Evolutionary conservation across 2,329 filamentous ascomycete genomes (phyloP), one percentile per base, ranked within the genome.

Genomic region (Exophiala dermatitidis): DNA sequence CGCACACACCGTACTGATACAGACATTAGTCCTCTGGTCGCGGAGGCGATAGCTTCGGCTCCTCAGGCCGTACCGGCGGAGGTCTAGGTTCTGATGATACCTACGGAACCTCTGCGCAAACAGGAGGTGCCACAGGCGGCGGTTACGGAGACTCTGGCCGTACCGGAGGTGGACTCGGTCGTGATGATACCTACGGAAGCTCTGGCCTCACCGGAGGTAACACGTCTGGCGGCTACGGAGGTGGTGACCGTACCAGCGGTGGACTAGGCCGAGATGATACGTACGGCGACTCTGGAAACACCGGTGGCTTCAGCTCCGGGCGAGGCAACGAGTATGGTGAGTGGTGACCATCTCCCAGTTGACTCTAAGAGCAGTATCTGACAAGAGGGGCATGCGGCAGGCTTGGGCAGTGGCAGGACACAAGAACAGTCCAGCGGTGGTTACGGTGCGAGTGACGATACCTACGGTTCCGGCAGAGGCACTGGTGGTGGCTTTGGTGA

Each of bases 1-100:
- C 12, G 19, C 38, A 26, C 19, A 41, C 38, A 5, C 38, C 3
- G 28, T 28, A 38, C 29, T n/a, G 19, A 19, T 19, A 19, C 19
- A 19, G 19, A 19, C 19, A 19, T 9, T 41, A 41, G 38, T 41
- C 38, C 5, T 41, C 38, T 28, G 46, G 52, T 10, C 42, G 32
- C 8, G 54, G 46, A 36, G 50, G 50, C 38, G 42, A 46, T 33
- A 41, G 41, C 46, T 47, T 41, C 34, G 51, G 34, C 44, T 53
- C 19, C 19, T 19, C 50, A 8, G 51, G 46, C 32, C 46, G 51
- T 28, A 59, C 56, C n/a, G 48, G 56, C n/a, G 58, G 58, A 26
- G 58, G 58, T 32, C 56, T 57, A 50, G 56, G 58, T 5, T 40
- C 42, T 29, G 56, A 58, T 31, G 58, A 60, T 47, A 53, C 52